Conservation (phyloP, 73 alveolate genomes). For the Paramecium caudatum region DNA sequence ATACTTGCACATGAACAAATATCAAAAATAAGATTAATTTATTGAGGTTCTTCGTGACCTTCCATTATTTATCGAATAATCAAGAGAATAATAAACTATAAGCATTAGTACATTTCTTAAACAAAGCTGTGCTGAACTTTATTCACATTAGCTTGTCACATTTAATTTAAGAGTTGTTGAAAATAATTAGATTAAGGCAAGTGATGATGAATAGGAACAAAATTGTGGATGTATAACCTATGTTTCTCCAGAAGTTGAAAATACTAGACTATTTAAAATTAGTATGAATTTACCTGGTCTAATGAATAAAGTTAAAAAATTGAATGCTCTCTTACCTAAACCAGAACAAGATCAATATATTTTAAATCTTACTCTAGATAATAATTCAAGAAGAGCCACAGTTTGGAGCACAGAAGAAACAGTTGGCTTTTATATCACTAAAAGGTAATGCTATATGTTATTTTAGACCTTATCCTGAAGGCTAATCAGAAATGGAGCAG, state of each 20-base stretch:
- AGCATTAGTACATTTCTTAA: neutral
- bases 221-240: constrained; percentile 1
- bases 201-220: neutral
- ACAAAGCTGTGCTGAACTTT: neutral
- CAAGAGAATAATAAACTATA: neutral
- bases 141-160: neutral
- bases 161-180: neutral
- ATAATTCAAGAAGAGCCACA: neutral
- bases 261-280: neutral
- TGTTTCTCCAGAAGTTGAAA: constrained; percentile 1
- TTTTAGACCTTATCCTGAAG: neutral
- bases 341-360: neutral
- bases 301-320: neutral
- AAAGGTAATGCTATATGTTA: neutral
- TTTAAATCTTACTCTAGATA: neutral
- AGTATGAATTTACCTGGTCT: neutral
- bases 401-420: neutral
- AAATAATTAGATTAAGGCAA: neutral
- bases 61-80: neutral
- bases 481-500: neutral
- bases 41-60: neutral
- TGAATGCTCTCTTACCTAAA: neutral
- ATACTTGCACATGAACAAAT: neutral
- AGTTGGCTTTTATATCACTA: neutral
- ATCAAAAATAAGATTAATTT: neutral